phyloP scores from a whole-genome alignment of 2,329 filamentous ascomycete species.

The Fusarium avenaceum region DNA sequence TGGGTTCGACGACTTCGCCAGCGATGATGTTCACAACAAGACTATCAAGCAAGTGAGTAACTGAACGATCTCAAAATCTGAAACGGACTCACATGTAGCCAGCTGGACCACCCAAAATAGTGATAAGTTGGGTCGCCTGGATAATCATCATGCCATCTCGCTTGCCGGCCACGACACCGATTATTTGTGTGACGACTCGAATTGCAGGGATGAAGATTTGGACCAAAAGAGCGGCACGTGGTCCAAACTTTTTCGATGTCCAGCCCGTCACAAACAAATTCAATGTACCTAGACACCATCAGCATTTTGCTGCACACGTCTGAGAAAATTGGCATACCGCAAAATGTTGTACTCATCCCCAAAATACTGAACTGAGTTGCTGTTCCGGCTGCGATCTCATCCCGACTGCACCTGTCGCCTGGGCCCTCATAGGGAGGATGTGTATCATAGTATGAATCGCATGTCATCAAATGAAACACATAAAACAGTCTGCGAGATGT shows the following conservation, averaged over 20 bases:
- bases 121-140: slow-evolving; percentile 76
- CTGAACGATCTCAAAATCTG: accelerated
- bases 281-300: slow-evolving; percentile 28
- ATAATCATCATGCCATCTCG: slow-evolving; percentile 74
- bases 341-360: slow-evolving; percentile 76
- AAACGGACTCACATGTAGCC: slow-evolving; percentile 68
- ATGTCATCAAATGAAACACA: slow-evolving; percentile 79
- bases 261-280: slow-evolving; percentile 74
- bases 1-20: slow-evolving; percentile 72
- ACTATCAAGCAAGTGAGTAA: slow-evolving; percentile 42
- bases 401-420: slow-evolving; percentile 69
- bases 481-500: slow-evolving; percentile 63
- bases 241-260: slow-evolving; percentile 75
- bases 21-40: slow-evolving; percentile 77
- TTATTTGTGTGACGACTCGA: slow-evolving; percentile 72
- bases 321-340: slow-evolving; percentile 58
- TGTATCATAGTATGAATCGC: slow-evolving; percentile 74
- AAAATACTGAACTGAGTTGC: slow-evolving; percentile 74
- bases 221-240: slow-evolving; percentile 71
- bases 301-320: accelerated
- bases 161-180: slow-evolving; percentile 74
- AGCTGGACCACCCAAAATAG: slow-evolving; percentile 75
- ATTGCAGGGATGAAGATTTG: slow-evolving; percentile 76
- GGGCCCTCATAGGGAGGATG: slow-evolving; percentile 64
- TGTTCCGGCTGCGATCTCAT: slow-evolving; percentile 74